A percentile compares a stretch with the other conserved stretches of the same genome.
These are phyloP conservation scores for Silene uniflora DNA, from an alignment of 148 eudicot genomes.

Conservation along the genomic window DNA sequence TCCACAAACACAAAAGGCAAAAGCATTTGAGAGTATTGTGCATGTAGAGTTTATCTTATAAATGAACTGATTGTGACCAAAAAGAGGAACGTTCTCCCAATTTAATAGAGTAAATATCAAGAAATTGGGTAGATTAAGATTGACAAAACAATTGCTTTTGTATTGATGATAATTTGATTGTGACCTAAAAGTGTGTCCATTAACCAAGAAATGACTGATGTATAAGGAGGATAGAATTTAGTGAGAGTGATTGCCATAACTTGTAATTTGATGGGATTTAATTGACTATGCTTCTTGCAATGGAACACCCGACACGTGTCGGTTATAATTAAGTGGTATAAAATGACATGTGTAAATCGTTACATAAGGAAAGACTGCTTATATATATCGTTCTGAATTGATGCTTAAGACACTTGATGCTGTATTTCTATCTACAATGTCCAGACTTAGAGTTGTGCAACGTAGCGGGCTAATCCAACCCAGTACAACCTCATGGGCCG, in stretches of 20 bases:
- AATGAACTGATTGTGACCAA: not conserved
- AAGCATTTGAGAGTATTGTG: not conserved
- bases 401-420: no score
- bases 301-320: no score
- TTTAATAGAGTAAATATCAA: not conserved
- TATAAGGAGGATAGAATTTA: not conserved
- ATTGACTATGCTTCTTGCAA: not conserved
- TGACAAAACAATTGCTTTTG: conserved; percentile 12
- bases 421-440: no score
- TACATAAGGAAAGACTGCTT: no score
- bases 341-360: no score
- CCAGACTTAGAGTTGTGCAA: no score
- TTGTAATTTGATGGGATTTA: not conserved
- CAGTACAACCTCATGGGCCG: no score
- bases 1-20: not conserved
- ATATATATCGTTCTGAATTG: no score
- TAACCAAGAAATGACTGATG: conserved; percentile 2
- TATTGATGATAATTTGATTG: conserved; percentile 13
- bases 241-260: not conserved
- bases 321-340: no score
- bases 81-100: not conserved
- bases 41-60: not conserved
- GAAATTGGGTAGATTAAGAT: not conserved
- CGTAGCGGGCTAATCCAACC: no score
- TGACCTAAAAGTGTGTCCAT: conserved; percentile 21